Evolutionary conservation across 2,329 filamentous ascomycete genomes (phyloP).

Genomic region (Madurella mycetomatis): DNA sequence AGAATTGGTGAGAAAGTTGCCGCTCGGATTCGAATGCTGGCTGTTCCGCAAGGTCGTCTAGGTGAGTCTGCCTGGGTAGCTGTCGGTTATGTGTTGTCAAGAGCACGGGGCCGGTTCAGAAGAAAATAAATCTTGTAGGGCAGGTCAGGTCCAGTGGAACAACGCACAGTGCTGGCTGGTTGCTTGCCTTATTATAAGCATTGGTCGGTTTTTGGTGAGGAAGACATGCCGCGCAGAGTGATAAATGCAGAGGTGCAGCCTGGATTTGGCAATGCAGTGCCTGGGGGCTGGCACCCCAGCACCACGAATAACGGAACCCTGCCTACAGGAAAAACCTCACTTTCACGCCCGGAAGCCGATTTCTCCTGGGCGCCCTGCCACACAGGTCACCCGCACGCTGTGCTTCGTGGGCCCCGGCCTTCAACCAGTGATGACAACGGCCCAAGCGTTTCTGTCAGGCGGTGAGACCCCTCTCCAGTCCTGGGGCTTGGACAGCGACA

Average conservation of each 20-base stretch:
- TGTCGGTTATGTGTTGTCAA: neutral
- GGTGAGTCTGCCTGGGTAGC: no score
- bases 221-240: no score
- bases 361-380: constrained; percentile 1
- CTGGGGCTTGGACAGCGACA: neutral
- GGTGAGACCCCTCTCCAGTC: constrained; percentile 11
- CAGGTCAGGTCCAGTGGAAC: neutral
- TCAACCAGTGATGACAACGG: neutral
- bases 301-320: constrained; percentile 8
- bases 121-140: neutral
- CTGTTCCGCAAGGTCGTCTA: no score
- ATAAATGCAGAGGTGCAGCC: neutral
- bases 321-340: constrained; percentile 20
- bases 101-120: neutral
- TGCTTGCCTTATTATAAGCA: constrained; percentile 1
- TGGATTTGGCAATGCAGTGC: neutral
- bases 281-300: neutral
- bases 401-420: constrained; percentile 2
- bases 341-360: constrained; percentile 9
- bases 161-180: constrained; percentile 1
- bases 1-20: neutral
- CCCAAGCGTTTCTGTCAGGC: constrained; percentile 10
- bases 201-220: neutral
- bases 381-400: neutral
- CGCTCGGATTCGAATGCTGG: neutral